These are phyloP conservation scores for Sporothrix brasiliensis DNA, from an alignment of 2,329 filamentous ascomycete species.

Conservation along the genomic window DNA sequence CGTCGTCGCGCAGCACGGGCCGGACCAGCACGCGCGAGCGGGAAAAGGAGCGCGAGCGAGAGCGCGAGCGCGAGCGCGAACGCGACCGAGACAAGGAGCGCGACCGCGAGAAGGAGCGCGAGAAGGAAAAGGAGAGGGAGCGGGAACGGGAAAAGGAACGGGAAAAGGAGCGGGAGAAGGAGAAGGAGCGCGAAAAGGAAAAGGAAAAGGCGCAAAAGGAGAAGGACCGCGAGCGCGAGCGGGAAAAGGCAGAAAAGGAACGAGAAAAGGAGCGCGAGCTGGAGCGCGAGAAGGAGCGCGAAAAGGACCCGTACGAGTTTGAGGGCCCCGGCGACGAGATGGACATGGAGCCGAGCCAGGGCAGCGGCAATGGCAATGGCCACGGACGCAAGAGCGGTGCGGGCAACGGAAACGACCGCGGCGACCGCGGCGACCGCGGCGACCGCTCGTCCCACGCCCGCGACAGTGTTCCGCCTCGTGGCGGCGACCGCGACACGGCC, in stretches of 20 bases:
- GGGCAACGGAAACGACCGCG: conserved; percentile 34
- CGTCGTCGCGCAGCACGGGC: conserved; percentile 35
- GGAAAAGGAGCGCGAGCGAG: conserved; percentile 6
- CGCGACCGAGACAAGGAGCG: conserved; percentile 17
- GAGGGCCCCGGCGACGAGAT: conserved; percentile 50
- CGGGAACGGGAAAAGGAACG: conserved; percentile 36
- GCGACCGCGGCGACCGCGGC: conserved; percentile 37
- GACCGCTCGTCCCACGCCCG: conserved; percentile 43
- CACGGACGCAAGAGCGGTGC: background rate
- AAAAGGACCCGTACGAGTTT: conserved; percentile 47
- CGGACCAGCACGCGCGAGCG: conserved; percentile 37
- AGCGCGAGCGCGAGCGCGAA: conserved; percentile 20
- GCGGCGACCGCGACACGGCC: conserved; percentile 53
- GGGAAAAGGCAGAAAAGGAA: conserved; percentile 37
- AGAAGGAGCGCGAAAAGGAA: conserved; percentile 39
- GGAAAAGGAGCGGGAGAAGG: conserved; percentile 38
- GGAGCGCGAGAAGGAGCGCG: conserved; percentile 41
- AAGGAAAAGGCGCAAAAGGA: conserved; percentile 30
- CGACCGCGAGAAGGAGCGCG: conserved; percentile 27
- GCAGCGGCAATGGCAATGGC: conserved; percentile 41
- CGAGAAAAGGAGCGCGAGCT: conserved; percentile 40
- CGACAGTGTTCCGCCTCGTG: conserved; percentile 44
- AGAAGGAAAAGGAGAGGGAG: conserved; percentile 28
- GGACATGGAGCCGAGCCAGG: conserved; percentile 45
- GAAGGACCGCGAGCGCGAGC: conserved; percentile 29